Conservation (phyloP, 345 rosid genomes). For the Gossypium bickii region DNA sequence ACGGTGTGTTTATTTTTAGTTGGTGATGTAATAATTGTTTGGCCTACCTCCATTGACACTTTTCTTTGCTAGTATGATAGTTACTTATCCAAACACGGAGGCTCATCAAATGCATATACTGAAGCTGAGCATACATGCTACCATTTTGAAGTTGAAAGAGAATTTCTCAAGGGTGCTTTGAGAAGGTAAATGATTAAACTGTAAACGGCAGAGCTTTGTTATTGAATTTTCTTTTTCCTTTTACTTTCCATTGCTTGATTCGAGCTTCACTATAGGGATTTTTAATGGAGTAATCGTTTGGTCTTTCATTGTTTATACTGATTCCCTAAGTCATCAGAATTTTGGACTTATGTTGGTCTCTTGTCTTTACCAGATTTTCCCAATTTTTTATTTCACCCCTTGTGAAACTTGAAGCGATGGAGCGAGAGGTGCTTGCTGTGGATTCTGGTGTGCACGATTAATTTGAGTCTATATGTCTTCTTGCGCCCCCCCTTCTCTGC, state of each 20-base stretch:
- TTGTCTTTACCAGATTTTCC: slow-evolving; percentile 67
- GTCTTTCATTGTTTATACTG: background rate
- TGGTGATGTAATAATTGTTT: slow-evolving; percentile 9
- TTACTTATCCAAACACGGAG: slow-evolving; percentile 97
- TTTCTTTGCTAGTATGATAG: slow-evolving; percentile 87
- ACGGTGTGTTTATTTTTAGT: background rate
- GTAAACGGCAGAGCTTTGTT: slow-evolving; percentile 9
- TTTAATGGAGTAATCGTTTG: background rate
- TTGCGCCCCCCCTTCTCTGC: background rate
- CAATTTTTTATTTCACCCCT: slow-evolving; percentile 98
- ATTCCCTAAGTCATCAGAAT: background rate
- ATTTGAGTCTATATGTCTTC: slow-evolving; percentile 3
- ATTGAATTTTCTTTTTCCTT: background rate
- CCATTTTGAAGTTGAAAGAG: slow-evolving; percentile 91
- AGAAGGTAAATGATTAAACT: slow-evolving; percentile 49
- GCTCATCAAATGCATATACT: slow-evolving; percentile 94
- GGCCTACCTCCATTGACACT: slow-evolving; percentile 35
- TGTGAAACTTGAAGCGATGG: slow-evolving; percentile 90
- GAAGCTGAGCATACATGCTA: slow-evolving; percentile 94
- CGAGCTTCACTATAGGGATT: background rate
- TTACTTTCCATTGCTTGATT: slow-evolving; percentile 3
- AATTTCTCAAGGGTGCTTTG: slow-evolving; percentile 82
- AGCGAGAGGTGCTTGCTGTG: slow-evolving; percentile 91
- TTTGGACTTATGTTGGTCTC: slow-evolving; percentile 19
- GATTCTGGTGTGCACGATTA: slow-evolving; percentile 69